Evolutionary conservation across 352 stramenopile genomes (phyloP), one percentile per base, ranked within the genome.

Genomic region (Globisporangium splendens): DNA sequence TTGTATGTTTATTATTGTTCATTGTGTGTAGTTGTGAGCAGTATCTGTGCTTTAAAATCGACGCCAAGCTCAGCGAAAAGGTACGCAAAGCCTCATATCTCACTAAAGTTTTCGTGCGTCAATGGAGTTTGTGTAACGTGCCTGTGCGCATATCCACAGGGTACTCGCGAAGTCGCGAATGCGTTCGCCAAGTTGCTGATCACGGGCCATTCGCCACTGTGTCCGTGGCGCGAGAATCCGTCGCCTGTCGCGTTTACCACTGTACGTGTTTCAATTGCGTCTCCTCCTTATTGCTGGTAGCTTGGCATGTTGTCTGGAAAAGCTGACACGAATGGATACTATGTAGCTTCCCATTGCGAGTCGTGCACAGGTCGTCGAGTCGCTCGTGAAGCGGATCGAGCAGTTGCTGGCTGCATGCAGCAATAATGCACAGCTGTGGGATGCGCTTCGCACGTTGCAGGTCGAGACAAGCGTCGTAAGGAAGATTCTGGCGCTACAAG

Each of bases 141-240:
- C 48, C 17, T 14, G 31, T 59, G 24, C 12, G 5, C 8, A 28
- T n/a, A 14, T 35, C 13, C 21, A 21, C 14, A 69, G 14, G 79
- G 79, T 5, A 70, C 53, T 8, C 43, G 72, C 21, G 66, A 63
- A 46, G 67, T 89, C 46, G 74, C 70, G 0, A 43, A 59, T 3
- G 66, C 22, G 46, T 89, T 87, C 24, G 73, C 74, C 20, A 46
- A 53, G 21, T 65, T 77, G 28, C 59, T 89, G 24, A 63, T 77
- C 1, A 75, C 57, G 0, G 65, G 64, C 4, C 79, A 89, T 41
- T 69, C 66, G 12, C 35, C 65, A 4, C 55, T 79, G 33, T 90
- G 79, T 76, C 77, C 77, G 12, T 90, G 79, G 79, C 63, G 63
- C 10, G 69, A 67, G 5, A 90, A 87, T 44, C 70, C 77, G 52